A percentile compares a stretch with the other conserved stretches of the same genome.
Evolutionary conservation across 148 eudicot species (phyloP).

Genomic region (Diospyros lotus): DNA sequence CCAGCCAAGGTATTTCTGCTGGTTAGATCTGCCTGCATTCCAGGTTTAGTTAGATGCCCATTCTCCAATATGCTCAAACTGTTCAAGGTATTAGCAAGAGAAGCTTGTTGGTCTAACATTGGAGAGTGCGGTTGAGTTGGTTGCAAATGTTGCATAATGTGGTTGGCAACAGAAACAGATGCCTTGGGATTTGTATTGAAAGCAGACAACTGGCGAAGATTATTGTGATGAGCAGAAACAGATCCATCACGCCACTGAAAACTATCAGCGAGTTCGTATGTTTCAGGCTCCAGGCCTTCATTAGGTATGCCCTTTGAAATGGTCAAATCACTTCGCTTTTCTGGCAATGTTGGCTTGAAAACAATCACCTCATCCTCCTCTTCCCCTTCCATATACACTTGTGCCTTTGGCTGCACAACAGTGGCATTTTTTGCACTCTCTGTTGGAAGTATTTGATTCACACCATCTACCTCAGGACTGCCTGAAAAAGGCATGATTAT

Average conservation of each 20-base stretch:
- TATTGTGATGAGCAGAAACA: constrained; percentile 17
- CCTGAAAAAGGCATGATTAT: constrained; percentile 12
- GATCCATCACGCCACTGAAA: constrained; percentile 6
- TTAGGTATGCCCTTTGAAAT: constrained; percentile 17
- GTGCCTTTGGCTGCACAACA: constrained; percentile 22
- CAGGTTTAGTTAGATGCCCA: constrained; percentile 24
- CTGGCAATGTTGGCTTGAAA: constrained; percentile 43
- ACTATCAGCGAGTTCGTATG: not conserved
- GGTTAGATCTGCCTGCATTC: constrained; percentile 21
- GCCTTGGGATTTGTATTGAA: not conserved
- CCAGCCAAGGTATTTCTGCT: constrained; percentile 12
- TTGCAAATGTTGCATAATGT: constrained; percentile 25
- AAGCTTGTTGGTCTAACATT: constrained; percentile 30
- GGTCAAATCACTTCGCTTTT: constrained; percentile 32
- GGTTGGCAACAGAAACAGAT: constrained; percentile 8
- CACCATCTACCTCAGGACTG: constrained; percentile 13
- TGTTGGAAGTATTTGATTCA: constrained; percentile 15
- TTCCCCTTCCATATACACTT: constrained; percentile 33
- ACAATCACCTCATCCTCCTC: constrained; percentile 62
- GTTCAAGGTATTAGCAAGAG: constrained; percentile 29
- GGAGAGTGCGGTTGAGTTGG: constrained; percentile 23
- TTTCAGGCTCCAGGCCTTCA: constrained; percentile 15
- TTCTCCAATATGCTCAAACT: constrained; percentile 36
- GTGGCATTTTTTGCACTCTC: constrained; percentile 17
- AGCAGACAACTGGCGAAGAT: constrained; percentile 18